Evolutionary conservation across 352 stramenopile species (phyloP), one percentile per base, ranked within the genome.

Genomic region (Phytophthora sp.): DNA sequence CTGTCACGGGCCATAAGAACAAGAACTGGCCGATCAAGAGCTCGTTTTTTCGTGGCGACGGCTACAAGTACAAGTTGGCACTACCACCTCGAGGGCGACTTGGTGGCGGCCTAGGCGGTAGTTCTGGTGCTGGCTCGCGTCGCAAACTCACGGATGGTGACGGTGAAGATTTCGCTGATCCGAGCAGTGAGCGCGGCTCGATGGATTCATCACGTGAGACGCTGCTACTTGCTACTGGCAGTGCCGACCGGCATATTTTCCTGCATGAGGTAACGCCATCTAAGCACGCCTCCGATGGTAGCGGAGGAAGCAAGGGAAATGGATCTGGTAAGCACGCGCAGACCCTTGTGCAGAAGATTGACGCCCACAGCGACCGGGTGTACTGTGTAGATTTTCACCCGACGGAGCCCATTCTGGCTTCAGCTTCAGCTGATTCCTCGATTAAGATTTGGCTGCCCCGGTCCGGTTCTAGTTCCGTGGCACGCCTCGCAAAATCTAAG

Each of bases 1-100:
- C 82, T 48, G 83, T 95, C 17, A 86, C 82, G 28, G 82, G 88
- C 43, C 87, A 96, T 69, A 94, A 93, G 62, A 96, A 94, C 76
- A 96, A 95, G 70, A 95, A 96, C 62, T 96, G 88, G 88, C 88
- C 88, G 7, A 95, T 96, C 57, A 94, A 94, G 61, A 95, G 87
- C 62, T 85, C 84, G 3, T 96, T 96, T 60, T 96, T 96, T 69
- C 82, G 85, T 32, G 87, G 87, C 8, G 87, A 94, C 54, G 87
- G 87, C 17, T 87, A 92, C 76, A 93, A 92, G 62, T 94, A 95
- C 73, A 94, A 94, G 67, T 69, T 95, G 15, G 61, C 69, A 32
- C 59, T 94, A 15, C 81, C 87, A n/a, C 69, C 69, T 18, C 64
- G 64, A 1, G 57, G 59, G 2, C 37, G 59, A 37, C 54, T 74